Percentiles rank a stretch among this genome's conserved stretches.
Conservation (phyloP, 306 rosid species). For the Lathyrus oleraceus region DNA sequence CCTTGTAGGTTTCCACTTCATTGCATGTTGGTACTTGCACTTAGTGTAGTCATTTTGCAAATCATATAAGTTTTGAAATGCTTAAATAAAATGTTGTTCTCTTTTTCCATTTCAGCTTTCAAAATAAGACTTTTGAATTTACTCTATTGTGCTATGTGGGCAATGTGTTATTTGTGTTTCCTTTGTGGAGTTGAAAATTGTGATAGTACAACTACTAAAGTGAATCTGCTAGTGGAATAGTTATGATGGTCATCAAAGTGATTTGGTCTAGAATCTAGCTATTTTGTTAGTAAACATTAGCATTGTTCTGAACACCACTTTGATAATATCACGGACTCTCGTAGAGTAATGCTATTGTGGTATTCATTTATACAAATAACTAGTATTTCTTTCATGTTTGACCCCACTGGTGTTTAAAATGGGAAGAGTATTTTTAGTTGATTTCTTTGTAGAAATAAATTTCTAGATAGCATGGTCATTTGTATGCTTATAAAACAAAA, state of each 20-base stretch:
- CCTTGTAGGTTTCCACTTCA: slow-evolving; percentile 21
- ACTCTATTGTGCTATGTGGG: slow-evolving; percentile 9
- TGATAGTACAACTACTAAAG: slow-evolving; percentile 10
- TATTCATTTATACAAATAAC: slow-evolving; percentile 10
- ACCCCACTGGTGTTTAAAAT: slow-evolving; percentile 19
- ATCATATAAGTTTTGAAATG: slow-evolving; percentile 18
- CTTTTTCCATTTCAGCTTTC: not conserved
- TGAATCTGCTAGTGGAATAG: not conserved
- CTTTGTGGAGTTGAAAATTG: not conserved
- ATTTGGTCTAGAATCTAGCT: slow-evolving; percentile 1
- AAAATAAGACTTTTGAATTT: slow-evolving; percentile 4
- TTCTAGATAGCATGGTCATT: slow-evolving; percentile 8
- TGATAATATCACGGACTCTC: not conserved
- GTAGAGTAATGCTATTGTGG: not conserved
- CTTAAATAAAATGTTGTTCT: slow-evolving; percentile 5
- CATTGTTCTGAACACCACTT: not conserved
- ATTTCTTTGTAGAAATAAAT: slow-evolving; percentile 25
- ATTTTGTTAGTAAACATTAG: slow-evolving; percentile 4
- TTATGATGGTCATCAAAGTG: slow-evolving; percentile 1
- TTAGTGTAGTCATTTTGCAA: not conserved
- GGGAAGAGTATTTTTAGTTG: slow-evolving; percentile 10
- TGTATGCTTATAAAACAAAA: slow-evolving; percentile 27
- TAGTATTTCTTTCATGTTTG: not conserved
- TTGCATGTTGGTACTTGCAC: slow-evolving; percentile 28
- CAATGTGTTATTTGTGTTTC: not conserved